A percentile compares a stretch with the other conserved stretches of the same genome.
phyloP scores from a whole-genome alignment of 495 filamentous ascomycete genomes.

The Podospora anserina region DNA sequence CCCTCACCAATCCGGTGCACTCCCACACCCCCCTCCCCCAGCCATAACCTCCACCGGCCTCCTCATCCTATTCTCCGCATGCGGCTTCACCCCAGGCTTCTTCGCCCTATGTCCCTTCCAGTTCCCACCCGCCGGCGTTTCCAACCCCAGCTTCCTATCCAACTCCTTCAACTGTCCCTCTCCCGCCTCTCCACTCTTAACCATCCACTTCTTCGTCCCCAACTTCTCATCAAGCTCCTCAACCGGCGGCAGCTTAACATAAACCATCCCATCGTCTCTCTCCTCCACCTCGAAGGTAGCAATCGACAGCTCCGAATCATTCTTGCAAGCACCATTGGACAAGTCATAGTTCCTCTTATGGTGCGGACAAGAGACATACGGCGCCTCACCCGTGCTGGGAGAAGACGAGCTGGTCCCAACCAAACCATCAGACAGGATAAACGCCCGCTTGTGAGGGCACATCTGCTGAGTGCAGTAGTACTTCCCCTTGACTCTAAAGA shows the following conservation, averaged over 20 bases:
- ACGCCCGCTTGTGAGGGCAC: conserved; percentile 95
- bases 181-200: conserved; percentile 66
- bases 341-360: conserved; percentile 93
- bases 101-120: conserved; percentile 29
- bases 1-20: conserved; percentile 65
- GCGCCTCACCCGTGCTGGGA: conserved; percentile 32
- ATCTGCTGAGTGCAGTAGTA: conserved; percentile 96
- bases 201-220: conserved; percentile 79
- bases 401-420: conserved; percentile 70
- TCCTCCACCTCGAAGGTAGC: conserved; percentile 84
- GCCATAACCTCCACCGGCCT: conserved; percentile 44
- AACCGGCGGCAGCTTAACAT: conserved; percentile 79
- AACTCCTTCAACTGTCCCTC: conserved; percentile 62
- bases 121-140: conserved; percentile 20
- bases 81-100: conserved; percentile 42
- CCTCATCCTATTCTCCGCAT: conserved; percentile 41
- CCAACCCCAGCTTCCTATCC: conserved; percentile 58
- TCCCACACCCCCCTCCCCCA: conserved; percentile 47
- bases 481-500: conserved; percentile 81
- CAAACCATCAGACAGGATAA: conserved; percentile 82
- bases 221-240: conserved; percentile 81
- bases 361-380: conserved; percentile 86
- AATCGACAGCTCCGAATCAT: conserved; percentile 74
- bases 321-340: conserved; percentile 68
- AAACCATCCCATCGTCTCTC: conserved; percentile 75